Percentiles rank a stretch among this genome's conserved stretches.
These are phyloP conservation scores for Vaccinium macrocarpon DNA, from an alignment of 148 eudicot species.

Conservation along the genomic window DNA sequence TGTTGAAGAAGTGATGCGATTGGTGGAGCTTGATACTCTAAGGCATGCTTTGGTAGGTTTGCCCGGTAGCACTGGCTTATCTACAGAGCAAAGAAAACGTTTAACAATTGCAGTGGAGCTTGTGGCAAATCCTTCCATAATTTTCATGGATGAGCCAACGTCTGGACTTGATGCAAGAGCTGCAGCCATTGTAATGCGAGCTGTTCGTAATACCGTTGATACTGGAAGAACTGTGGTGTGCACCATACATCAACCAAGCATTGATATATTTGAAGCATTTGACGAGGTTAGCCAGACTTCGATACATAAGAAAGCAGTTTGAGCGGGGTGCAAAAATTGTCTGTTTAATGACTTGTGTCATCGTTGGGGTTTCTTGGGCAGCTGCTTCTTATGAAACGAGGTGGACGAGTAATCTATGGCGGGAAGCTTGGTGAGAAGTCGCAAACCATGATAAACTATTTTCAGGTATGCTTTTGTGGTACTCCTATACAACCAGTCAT, in stretches of 20 bases:
- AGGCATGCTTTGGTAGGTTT: conserved; percentile 77
- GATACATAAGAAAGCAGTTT: background rate
- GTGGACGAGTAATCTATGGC: conserved; percentile 81
- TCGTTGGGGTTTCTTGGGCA: conserved; percentile 23
- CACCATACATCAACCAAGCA: conserved; percentile 96
- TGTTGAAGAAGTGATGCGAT: conserved; percentile 76
- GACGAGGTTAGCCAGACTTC: conserved; percentile 61
- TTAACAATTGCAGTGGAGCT: conserved; percentile 92
- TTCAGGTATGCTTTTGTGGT: conserved; percentile 48
- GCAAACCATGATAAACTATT: conserved; percentile 59
- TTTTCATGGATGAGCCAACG: conserved; percentile 97
- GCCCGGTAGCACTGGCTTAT: conserved; percentile 71
- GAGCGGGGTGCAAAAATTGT: background rate
- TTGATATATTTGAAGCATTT: conserved; percentile 93
- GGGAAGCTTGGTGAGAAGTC: conserved; percentile 83
- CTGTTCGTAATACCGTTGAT: conserved; percentile 89
- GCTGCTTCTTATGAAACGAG: conserved; percentile 94
- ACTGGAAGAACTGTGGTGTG: conserved; percentile 97
- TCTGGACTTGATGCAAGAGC: conserved; percentile 99
- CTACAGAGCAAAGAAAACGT: conserved; percentile 89
- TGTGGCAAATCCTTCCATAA: conserved; percentile 93
- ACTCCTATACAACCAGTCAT: background rate
- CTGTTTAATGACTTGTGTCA: background rate
- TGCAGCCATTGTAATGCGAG: conserved; percentile 93
- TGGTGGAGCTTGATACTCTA: conserved; percentile 70